Conservation (phyloP, 495 filamentous ascomycete genomes). For the Penicillium dipodomyicola region DNA sequence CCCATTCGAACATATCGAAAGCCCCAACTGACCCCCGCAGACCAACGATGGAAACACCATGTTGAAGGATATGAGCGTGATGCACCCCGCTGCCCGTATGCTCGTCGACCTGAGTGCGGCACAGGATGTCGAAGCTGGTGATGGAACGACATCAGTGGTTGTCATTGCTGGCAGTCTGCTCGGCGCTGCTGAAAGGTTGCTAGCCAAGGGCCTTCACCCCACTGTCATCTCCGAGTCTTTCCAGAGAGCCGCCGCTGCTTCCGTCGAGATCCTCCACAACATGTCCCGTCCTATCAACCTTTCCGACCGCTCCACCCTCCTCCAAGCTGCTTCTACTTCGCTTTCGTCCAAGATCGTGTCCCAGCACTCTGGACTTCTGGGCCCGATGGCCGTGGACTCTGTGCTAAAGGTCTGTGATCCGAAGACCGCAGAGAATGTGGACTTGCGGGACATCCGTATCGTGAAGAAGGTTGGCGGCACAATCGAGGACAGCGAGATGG, state of each 20-base stretch:
- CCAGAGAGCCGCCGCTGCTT: constrained; percentile 84
- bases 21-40: constrained; percentile 34
- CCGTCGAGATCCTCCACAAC: constrained; percentile 85
- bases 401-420: constrained; percentile 92
- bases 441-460: constrained; percentile 92
- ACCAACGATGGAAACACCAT: constrained; percentile 99
- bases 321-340: constrained; percentile 95
- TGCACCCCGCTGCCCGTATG: constrained; percentile 99
- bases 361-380: constrained; percentile 87
- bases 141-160: constrained; percentile 97
- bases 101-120: constrained; percentile 94
- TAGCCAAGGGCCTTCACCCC: constrained; percentile 92
- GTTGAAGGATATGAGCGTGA: constrained; percentile 96
- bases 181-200: constrained; percentile 85
- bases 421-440: constrained; percentile 93
- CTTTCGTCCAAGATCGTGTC: constrained; percentile 98
- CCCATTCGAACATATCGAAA: constrained; percentile 7
- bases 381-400: constrained; percentile 94
- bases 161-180: constrained; percentile 94
- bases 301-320: constrained; percentile 79
- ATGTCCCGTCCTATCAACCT: constrained; percentile 96
- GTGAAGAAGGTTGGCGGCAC: constrained; percentile 98
- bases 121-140: constrained; percentile 97
- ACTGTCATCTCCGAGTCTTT: constrained; percentile 97
- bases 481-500: constrained; percentile 96